These are phyloP conservation scores for Gentiana dahurica DNA, from an alignment of 257 asterid genomes.

Conservation along the genomic window DNA sequence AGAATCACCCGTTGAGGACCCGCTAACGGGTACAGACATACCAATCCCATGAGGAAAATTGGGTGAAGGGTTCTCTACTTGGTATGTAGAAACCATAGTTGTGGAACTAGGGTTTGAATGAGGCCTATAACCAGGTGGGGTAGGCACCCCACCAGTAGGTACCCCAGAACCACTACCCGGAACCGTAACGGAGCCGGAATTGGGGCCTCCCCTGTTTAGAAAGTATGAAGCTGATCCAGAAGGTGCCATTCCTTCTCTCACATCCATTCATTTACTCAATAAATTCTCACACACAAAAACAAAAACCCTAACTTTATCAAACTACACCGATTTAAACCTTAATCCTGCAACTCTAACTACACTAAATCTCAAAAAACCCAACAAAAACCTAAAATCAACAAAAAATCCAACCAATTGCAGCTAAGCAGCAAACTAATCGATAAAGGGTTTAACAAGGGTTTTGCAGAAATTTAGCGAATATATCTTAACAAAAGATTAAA, in stretches of 20 bases:
- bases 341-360: constrained; percentile 3
- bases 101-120: constrained; percentile 31
- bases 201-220: constrained; percentile 21
- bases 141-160: constrained; percentile 14
- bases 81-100: constrained; percentile 40
- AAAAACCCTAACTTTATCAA: constrained; percentile 2
- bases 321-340: constrained; percentile 7
- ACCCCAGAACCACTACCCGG: constrained; percentile 12
- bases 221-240: constrained; percentile 26
- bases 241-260: constrained; percentile 30
- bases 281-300: neutral
- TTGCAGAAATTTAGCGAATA: constrained; percentile 18
- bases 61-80: constrained; percentile 49
- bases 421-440: constrained; percentile 8
- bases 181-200: constrained; percentile 18
- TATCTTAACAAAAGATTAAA: constrained; percentile 9
- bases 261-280: constrained; percentile 36
- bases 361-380: constrained; percentile 22
- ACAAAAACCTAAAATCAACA: constrained; percentile 10
- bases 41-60: constrained; percentile 39
- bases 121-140: constrained; percentile 39
- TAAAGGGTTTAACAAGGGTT: constrained; percentile 57
- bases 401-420: constrained; percentile 4
- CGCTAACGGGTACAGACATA: constrained; percentile 27
- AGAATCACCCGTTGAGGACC: constrained; percentile 30